Base-by-base conservation (phyloP, 345 rosid species). In the Rhodamnia rubescens region DNA sequence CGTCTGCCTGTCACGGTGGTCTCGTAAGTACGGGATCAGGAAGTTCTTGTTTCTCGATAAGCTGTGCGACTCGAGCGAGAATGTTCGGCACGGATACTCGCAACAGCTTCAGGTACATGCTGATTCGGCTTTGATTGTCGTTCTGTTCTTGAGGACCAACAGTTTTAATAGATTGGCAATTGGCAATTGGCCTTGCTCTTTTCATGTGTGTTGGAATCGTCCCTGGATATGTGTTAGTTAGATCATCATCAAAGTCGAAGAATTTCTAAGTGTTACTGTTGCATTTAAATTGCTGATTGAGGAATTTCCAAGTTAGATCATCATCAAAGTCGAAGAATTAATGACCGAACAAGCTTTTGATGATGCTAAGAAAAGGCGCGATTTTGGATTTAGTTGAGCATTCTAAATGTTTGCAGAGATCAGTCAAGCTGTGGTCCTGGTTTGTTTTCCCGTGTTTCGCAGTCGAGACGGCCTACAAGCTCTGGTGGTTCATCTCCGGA, bases 401-500 rank as follows among this genome's bases (percentile, higher is more conserved):
- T 5, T 40, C 44, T 53, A 53, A 26, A 61, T 82, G 52, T 74
- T 56, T 91, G 91, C 95, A 96, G 99, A 87, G 88, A 85, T 95
- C 99, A 74, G 85, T 90, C 94, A 93, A 87, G 89, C 93, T 96
- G 16, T 93, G 95, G 59, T 88, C 91, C 59, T 88, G 89, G 85
- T 95, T 94, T 87, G 96, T 95, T 53, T 89, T 95, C 61, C 99
- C 98, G 42, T 94, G 95, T 89, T 92, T 96, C 6, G 91, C 91
- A 15, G 86, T 89, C 0, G 98, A 96, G 92, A 88, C 88, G n/a
- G 93, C 89, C 32, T 96, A 96, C 89, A 94, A 93, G 89, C 92
- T 95, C 59, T 96, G 99, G 99, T 96, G 99, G 98, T 96, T 93
- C 86, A 89, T 90, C 84, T 88, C 96, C 2, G 99, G 98, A 84